Base-by-base conservation (phyloP, 192 early-diverging fungal genomes). In the Podila minutissima region DNA sequence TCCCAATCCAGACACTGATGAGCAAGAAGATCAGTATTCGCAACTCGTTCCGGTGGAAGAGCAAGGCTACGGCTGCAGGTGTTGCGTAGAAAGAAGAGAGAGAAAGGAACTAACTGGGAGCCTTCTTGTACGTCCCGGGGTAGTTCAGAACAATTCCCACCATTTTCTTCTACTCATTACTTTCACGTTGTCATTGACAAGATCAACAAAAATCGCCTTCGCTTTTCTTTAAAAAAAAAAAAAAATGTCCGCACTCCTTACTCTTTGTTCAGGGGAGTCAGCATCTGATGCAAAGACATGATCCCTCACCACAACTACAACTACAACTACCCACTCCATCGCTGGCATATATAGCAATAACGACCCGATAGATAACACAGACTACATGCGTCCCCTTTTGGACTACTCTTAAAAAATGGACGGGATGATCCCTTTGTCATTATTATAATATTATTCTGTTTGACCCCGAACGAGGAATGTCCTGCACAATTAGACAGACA, bases 1-100 rank as follows among this genome's bases (percentile, higher is more conserved):
- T 79, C 5, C 76, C 76, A 0, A 57, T 79, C 13, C 76, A 72
- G 61, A 68, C 46, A 4, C 26, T 79, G 35, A 64, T 75, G 67
- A 72, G 70, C 22, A 79, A 79, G 66, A 53, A 65, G 13, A 67
- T 79, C n/a, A 72, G 70, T 55, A 59, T 79, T 11, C 64, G 70
- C 0, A 51, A 64, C 10, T 32, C 76, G 13, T 72, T 79, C 37
- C 69, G 76, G 28, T 72, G 76, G 70, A 72, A 71, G 8, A 65
- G 76, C 12, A 31, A 59, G 41, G 41, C 70, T 48, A 28, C 69
- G 5, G 55, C 64, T n/a, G 64, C 59, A 46, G 41, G 41, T 55
- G 53, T 55, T 55, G 53, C 53, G 24, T 55, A 55, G n/a, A 55
- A 9, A 5, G 51, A 55, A n/a, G 53, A 24, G 10, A 24, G 51